Percentiles rank a stretch among this genome's conserved stretches.
phyloP scores from a whole-genome alignment of 352 stramenopile species.

The Globisporangium radiosum region DNA sequence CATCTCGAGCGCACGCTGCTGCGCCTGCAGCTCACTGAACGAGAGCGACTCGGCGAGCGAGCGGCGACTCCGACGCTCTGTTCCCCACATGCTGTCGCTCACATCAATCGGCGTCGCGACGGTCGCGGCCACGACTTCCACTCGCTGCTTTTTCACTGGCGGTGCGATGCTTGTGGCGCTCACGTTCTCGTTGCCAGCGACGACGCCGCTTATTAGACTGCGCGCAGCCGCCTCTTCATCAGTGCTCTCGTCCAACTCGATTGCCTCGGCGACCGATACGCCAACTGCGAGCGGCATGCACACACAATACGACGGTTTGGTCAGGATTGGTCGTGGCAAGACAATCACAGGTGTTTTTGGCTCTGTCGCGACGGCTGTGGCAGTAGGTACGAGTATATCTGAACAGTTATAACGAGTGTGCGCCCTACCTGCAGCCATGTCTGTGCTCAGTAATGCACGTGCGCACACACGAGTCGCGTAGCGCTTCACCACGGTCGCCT shows the following conservation, averaged over 20 bases:
- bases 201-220: not conserved
- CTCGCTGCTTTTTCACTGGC: conserved; percentile 9
- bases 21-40: conserved; percentile 57
- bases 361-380: too few species aligned
- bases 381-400: too few species aligned
- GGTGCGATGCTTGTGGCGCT: not conserved
- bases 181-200: not conserved
- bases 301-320: not conserved
- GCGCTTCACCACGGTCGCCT: too few species aligned
- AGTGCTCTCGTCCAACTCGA: conserved; percentile 44
- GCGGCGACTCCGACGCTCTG: conserved; percentile 9
- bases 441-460: too few species aligned
- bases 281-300: not conserved
- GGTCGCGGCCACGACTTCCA: not conserved
- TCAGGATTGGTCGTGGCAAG: not conserved
- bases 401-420: too few species aligned
- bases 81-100: not conserved
- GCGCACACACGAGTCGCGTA: too few species aligned
- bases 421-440: too few species aligned
- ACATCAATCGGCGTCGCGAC: too few species aligned
- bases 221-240: conserved; percentile 22
- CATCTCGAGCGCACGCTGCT: conserved; percentile 39
- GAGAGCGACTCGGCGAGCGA: conserved; percentile 36
- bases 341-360: too few species aligned
- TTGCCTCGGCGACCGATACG: conserved; percentile 17